Evolutionary conservation across 768 basidiomycete genomes (phyloP).

Genomic region (Russula emetica): DNA sequence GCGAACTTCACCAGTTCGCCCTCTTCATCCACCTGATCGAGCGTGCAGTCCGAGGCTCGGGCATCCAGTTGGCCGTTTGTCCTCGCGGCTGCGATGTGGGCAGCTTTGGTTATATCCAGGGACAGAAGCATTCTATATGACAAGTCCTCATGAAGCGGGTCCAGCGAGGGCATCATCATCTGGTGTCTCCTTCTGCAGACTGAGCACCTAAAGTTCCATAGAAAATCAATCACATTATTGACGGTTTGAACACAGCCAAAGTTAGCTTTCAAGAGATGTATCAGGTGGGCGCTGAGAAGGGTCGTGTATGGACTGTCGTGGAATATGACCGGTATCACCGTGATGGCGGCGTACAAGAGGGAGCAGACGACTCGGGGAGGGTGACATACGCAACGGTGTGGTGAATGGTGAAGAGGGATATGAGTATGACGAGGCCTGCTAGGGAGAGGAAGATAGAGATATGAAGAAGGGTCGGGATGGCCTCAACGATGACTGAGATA

Average conservation of each 20-base stretch:
- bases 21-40: conserved; percentile 10
- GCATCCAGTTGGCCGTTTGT: neutral
- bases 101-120: neutral
- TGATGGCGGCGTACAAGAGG: neutral
- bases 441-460: conserved; percentile 14
- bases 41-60: conserved; percentile 6
- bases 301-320: conserved; percentile 14
- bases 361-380: neutral
- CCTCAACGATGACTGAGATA: neutral
- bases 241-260: neutral
- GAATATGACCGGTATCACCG: conserved; percentile 2
- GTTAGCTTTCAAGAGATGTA: neutral
- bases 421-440: conserved; percentile 18
- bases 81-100: neutral
- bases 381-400: conserved; percentile 5
- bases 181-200: too few relatives aligned
- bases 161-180: neutral
- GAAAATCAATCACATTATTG: neutral
- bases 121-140: neutral
- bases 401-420: conserved; percentile 14
- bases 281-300: conserved; percentile 3
- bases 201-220: neutral
- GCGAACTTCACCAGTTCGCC: conserved; percentile 2
- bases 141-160: neutral
- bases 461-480: conserved; percentile 14